Base-by-base conservation (phyloP, 1,139 yeast species). In the Debaryomycetaceae sp. region DNA sequence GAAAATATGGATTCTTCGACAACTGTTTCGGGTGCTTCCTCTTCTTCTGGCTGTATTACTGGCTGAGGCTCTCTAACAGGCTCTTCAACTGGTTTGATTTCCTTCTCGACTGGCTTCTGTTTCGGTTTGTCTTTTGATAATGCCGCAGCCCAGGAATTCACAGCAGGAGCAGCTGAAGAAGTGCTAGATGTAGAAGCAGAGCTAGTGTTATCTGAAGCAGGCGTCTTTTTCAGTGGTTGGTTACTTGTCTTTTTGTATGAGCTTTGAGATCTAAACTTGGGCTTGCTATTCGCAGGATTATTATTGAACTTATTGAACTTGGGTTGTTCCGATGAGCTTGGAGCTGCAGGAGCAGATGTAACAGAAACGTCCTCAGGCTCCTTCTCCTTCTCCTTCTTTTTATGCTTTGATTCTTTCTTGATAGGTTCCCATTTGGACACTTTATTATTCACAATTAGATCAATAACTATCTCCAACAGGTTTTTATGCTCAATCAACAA, bases 361-460 rank as follows among this genome's bases (percentile, higher is more conserved):
- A 42, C 31, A 11, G 51, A 39, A 40, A 47, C 38, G 38, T 39
- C 45, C 40, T 39, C 45, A n/a, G 45, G 39, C 37, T 51, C 53
- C 14, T 58, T 61, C 34, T 58, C 59, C 43, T 57, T 60, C 43
- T 68, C 70, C 55, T 68, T 68, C 64, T 74, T 76, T 55, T 71
- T 68, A 46, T 68, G 66, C 52, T 76, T 73, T 52, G 71, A 71
- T 45, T 74, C 78, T 60, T 76, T 75, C 56, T 70, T 72, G 50
- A 74, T 78, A 38, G 79, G 79, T 56, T 78, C 83, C 84, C 84
- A 79, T 58, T 75, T 77, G 50, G 80, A 70, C 34, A 78, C 81
- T 60, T 78, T 78, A 54, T 95, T 96, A 53, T 89, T 87, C 49
- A 95, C 84, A 66, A 93, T 91, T 66, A 90, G 84, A 60, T 86